Evolutionary conservation across 768 basidiomycete genomes (phyloP).

Genomic region (Serpula lacrymans): DNA sequence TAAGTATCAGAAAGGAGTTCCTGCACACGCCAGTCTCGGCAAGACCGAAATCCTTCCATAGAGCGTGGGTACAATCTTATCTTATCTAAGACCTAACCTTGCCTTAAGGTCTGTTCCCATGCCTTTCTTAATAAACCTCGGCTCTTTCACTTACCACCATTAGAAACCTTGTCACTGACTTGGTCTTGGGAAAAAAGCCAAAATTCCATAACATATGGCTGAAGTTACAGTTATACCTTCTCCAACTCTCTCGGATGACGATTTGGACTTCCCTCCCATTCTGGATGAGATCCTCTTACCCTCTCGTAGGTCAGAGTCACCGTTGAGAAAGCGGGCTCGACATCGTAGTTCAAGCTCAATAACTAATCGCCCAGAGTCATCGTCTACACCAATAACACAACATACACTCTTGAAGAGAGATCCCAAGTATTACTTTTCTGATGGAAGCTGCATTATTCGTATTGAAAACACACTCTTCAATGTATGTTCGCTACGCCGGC

Average conservation of each 20-base stretch:
- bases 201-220: background rate
- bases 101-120: too few species aligned
- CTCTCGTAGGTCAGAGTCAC: constrained; percentile 8
- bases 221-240: background rate
- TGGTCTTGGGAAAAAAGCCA: too few species aligned
- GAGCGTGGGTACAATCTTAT: too few species aligned
- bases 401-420: constrained; percentile 37
- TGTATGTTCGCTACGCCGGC: constrained; percentile 33
- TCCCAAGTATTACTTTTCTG: constrained; percentile 57
- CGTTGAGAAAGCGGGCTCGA: constrained; percentile 9
- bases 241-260: background rate
- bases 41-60: too few species aligned
- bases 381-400: background rate
- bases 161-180: too few species aligned
- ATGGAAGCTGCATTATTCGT: constrained; percentile 65
- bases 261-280: constrained; percentile 10
- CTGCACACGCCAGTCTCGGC: too few species aligned
- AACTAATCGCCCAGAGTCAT: background rate
- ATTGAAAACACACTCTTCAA: constrained; percentile 68
- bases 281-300: constrained; percentile 3
- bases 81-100: too few species aligned
- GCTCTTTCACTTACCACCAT: constrained; percentile 12
- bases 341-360: constrained; percentile 8
- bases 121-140: too few species aligned
- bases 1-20: too few species aligned